Percentiles rank a stretch among this genome's conserved stretches.
These are phyloP conservation scores for Murraya koenigii DNA, from an alignment of 345 rosid genomes.

Conservation along the genomic window DNA sequence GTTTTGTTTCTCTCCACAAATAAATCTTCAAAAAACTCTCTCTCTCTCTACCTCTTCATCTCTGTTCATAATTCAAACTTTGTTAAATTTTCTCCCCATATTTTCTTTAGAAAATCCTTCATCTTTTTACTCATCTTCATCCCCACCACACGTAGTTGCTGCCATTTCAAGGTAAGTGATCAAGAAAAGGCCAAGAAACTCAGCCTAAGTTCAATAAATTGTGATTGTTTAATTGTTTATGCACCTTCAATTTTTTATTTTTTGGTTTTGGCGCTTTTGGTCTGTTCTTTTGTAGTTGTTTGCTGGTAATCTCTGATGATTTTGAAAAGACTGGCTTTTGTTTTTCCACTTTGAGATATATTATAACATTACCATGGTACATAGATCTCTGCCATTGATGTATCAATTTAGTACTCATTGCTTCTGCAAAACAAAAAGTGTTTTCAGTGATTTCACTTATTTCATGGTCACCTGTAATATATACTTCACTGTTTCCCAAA, in stretches of 20 bases:
- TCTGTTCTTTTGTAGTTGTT: neutral
- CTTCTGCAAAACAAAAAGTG: conserved; percentile 5
- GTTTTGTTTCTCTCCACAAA: neutral
- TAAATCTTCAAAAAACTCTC: neutral
- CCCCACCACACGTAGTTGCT: neutral
- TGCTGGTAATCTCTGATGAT: neutral
- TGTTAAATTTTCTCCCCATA: neutral
- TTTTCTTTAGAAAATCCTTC: conserved; percentile 1
- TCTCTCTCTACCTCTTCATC: neutral
- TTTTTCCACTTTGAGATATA: conserved; percentile 5
- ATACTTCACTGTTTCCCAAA: neutral
- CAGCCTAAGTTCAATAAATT: neutral
- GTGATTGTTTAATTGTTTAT: neutral
- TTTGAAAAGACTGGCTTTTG: neutral
- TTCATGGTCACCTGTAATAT: neutral
- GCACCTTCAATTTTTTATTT: neutral
- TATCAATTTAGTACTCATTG: neutral
- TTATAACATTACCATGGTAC: neutral
- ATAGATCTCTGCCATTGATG: conserved; percentile 11
- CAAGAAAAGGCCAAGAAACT: neutral
- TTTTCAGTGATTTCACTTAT: neutral
- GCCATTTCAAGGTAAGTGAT: conserved; percentile 3
- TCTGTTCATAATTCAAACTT: neutral
- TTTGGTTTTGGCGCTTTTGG: neutral
- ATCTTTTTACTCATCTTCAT: neutral